Conservation (phyloP, 2,329 filamentous ascomycete species). For the Calonectria pseudoreteaudii region DNA sequence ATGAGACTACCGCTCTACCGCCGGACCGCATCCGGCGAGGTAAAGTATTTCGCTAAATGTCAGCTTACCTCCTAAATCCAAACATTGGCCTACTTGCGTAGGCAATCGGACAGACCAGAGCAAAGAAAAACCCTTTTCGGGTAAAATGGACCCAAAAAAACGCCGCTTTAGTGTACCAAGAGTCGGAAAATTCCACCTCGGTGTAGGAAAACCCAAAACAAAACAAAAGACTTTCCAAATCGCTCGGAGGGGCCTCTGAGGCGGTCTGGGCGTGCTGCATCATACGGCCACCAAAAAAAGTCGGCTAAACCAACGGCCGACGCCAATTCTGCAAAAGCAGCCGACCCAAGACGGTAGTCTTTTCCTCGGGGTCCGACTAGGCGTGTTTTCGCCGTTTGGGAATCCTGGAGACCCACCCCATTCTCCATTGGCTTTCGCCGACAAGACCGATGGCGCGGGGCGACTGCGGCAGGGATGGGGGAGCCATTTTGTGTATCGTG, state of each 20-base stretch:
- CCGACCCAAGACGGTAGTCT: background rate
- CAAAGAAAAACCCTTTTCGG: background rate
- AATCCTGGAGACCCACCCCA: conserved; percentile 4
- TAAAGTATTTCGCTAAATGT: conserved; percentile 7
- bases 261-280: background rate
- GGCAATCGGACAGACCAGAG: conserved; percentile 10
- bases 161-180: background rate
- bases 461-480: background rate
- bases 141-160: background rate
- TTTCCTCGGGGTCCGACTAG: background rate
- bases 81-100: background rate
- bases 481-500: conserved; percentile 1
- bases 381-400: conserved; percentile 2
- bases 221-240: background rate
- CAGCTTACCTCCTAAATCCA: conserved; percentile 7
- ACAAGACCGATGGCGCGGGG: background rate
- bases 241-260: background rate
- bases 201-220: background rate
- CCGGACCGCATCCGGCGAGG: conserved; percentile 27
- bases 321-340: background rate
- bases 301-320: background rate
- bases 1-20: conserved; percentile 29
- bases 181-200: background rate
- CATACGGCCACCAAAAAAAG: background rate
- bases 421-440: conserved; percentile 1